Evolutionary conservation across 768 basidiomycete species (phyloP).

Genomic region (Naganishia vishniacii): DNA sequence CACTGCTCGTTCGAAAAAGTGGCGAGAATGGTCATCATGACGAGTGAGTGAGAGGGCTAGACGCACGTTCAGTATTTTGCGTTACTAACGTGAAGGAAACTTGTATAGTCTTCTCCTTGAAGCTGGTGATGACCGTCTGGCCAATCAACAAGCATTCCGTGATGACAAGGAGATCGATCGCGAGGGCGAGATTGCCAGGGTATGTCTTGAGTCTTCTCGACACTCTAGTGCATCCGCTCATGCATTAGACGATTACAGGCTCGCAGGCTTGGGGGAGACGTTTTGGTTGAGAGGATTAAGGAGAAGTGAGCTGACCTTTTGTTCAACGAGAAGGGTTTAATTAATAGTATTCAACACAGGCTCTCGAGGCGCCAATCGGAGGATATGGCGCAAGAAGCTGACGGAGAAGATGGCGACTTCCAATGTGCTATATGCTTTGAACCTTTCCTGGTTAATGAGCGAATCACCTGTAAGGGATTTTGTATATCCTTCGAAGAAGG

Average conservation of each 20-base stretch:
- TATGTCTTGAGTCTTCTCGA: not conserved
- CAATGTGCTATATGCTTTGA: slow-evolving; percentile 24
- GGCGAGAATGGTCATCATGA: slow-evolving; percentile 42
- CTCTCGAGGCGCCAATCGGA: not conserved
- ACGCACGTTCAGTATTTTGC: no score
- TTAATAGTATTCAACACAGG: no score
- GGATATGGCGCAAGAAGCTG: not conserved
- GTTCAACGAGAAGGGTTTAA: no score
- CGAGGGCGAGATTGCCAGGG: slow-evolving; percentile 16
- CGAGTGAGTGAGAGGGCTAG: slow-evolving; percentile 57
- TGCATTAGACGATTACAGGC: no score
- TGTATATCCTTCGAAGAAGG: no score
- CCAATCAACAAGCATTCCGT: slow-evolving; percentile 11
- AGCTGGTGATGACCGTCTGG: slow-evolving; percentile 37
- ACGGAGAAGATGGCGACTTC: slow-evolving; percentile 19
- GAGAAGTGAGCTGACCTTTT: slow-evolving; percentile 3
- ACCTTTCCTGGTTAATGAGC: slow-evolving; percentile 15
- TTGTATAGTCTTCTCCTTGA: slow-evolving; percentile 30
- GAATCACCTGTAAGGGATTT: slow-evolving; percentile 12
- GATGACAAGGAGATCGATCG: slow-evolving; percentile 21
- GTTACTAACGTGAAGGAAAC: no score
- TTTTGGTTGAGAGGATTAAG: slow-evolving; percentile 33
- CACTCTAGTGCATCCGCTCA: not conserved
- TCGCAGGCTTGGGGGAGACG: slow-evolving; percentile 29
- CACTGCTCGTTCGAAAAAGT: slow-evolving; percentile 59